phyloP scores from a whole-genome alignment of 768 basidiomycete genomes.

The Leccinum incarnatum region DNA sequence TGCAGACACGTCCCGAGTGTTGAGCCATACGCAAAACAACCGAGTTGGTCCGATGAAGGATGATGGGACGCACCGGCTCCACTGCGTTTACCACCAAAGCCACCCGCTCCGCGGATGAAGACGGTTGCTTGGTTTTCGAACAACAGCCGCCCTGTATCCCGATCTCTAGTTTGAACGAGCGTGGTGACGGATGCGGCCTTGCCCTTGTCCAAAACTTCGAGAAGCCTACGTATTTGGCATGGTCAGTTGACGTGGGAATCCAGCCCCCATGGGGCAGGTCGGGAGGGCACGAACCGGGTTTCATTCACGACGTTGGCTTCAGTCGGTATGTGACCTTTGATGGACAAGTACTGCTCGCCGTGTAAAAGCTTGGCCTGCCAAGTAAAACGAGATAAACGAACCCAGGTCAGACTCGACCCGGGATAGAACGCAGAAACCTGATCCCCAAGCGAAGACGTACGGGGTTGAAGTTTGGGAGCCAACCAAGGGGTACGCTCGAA shows the following conservation, averaged over 20 bases:
- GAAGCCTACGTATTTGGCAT: slow-evolving; percentile 41
- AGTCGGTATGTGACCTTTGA: slow-evolving; percentile 85
- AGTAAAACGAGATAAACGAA: neutral
- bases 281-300: slow-evolving; percentile 49
- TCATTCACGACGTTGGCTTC: slow-evolving; percentile 75
- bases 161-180: slow-evolving; percentile 78
- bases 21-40: neutral
- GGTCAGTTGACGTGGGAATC: slow-evolving; percentile 11
- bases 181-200: slow-evolving; percentile 90
- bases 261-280: neutral
- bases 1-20: slow-evolving; percentile 25
- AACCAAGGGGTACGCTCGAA: slow-evolving; percentile 67
- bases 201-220: slow-evolving; percentile 87
- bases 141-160: slow-evolving; percentile 69
- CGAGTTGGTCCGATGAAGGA: slow-evolving; percentile 3
- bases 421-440: neutral
- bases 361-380: slow-evolving; percentile 90
- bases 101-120: slow-evolving; percentile 92
- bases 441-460: slow-evolving; percentile 42
- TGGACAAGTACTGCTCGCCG: slow-evolving; percentile 92
- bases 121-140: slow-evolving; percentile 93
- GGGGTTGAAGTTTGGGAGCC: slow-evolving; percentile 93
- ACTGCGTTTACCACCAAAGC: slow-evolving; percentile 87
- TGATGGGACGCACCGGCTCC: slow-evolving; percentile 59
- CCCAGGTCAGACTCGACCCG: neutral